Evolutionary conservation across 352 stramenopile genomes (phyloP).

Genomic region (Phytopythium oedochilum): DNA sequence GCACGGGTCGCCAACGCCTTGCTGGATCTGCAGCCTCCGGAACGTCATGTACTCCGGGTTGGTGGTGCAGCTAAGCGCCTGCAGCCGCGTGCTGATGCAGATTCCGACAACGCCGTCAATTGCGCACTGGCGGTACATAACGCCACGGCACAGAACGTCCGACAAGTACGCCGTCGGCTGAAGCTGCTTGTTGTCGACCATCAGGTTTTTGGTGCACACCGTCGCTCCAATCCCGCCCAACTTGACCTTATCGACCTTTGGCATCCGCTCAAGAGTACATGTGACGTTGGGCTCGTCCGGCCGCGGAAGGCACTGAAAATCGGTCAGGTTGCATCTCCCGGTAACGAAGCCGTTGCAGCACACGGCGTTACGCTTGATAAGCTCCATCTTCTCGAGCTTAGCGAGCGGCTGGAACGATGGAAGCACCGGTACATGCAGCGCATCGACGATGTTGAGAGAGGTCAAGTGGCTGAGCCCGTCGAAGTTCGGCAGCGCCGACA

Average conservation of each 20-base stretch:
- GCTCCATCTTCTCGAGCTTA: slow-evolving; percentile 13
- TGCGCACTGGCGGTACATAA: slow-evolving; percentile 24
- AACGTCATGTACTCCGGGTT: slow-evolving; percentile 19
- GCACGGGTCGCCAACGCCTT: slow-evolving; percentile 20
- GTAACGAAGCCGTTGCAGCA: slow-evolving; percentile 34
- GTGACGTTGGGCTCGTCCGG: slow-evolving; percentile 12
- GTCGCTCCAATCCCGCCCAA: background rate
- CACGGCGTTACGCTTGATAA: slow-evolving; percentile 15
- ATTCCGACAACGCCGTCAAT: slow-evolving; percentile 20
- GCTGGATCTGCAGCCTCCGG: slow-evolving; percentile 25
- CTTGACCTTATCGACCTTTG: slow-evolving; percentile 1
- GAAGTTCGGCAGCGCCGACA: slow-evolving; percentile 19
- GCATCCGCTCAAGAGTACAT: slow-evolving; percentile 15
- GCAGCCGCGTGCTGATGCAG: slow-evolving; percentile 36
- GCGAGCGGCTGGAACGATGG: slow-evolving; percentile 13
- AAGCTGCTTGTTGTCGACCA: slow-evolving; percentile 1
- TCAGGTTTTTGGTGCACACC: slow-evolving; percentile 7
- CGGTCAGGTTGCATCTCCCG: slow-evolving; percentile 15
- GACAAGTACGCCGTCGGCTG: slow-evolving; percentile 16
- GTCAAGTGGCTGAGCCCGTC: slow-evolving; percentile 13
- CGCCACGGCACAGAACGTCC: slow-evolving; percentile 22
- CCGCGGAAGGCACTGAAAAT: slow-evolving; percentile 17
- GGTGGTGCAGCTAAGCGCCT: slow-evolving; percentile 29
- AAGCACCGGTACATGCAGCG: slow-evolving; percentile 3
- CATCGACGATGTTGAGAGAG: slow-evolving; percentile 17